Evolutionary conservation across 306 rosid species (phyloP), one percentile per base, ranked within the genome.

Genomic region (Pterocarpus santalinus): DNA sequence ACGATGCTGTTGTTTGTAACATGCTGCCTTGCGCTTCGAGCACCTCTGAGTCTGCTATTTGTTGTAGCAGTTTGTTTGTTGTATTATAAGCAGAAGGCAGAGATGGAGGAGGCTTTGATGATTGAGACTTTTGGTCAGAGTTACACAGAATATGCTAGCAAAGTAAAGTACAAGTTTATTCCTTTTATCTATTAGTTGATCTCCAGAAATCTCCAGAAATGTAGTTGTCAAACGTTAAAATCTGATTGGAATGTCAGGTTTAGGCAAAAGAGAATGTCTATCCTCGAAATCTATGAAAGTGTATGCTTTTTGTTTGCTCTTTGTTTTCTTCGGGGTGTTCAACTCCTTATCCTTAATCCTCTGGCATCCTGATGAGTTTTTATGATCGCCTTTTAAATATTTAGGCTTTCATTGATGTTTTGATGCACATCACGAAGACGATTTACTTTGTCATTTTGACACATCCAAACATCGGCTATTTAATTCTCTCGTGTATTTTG

Each of bases 101-200:
- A 86, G 66, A 55, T 82, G 72, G 99, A 95, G 85, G 98, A 95
- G 90, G 91, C 89, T 75, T 84, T 93, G 90, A 95, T 95, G 99
- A 83, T 91, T 67, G 98, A 91, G 89, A 77, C 91, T 81, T 95
- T 95, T 58, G 96, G 97, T 38, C 88, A 87, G 80, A 80, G 82
- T 9, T 93, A 93, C 88, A 69, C 69, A 38, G 91, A 93, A 66
- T 95, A 93, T 89, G 93, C 97, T 16, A 81, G 78, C 86, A 90
- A 89, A 81, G 96, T 90, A 71, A 90, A 86, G 91, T 85, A 69
- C 90, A 95, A 90, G 91, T 90, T 93, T 63, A 89, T 93, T 84
- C 99, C 99, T 62, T 89, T 88, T 81, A 75, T 95, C 63, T 95
- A 85, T 82, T 95, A 90, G 93, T 84, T 69, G 35, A 28, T 76